Evolutionary conservation across 192 early-diverging fungal genomes (phyloP).

Genomic region (Backusella luteola): DNA sequence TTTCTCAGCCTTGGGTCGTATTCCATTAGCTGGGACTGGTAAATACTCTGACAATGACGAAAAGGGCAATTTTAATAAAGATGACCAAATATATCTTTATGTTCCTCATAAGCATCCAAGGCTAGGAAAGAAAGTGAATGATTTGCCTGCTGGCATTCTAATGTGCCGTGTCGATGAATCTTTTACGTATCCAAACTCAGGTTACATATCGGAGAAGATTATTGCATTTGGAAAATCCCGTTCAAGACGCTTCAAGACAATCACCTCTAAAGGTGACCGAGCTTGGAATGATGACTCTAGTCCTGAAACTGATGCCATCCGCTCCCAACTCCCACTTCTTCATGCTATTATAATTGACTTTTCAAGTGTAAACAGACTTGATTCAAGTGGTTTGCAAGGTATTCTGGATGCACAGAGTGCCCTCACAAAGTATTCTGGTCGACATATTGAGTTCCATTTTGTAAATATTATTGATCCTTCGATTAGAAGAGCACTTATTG

Average conservation of each 20-base stretch:
- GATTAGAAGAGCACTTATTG: conserved; percentile 28
- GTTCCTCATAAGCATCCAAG: conserved; percentile 22
- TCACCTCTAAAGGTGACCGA: conserved; percentile 23
- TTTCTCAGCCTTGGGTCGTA: conserved; percentile 46
- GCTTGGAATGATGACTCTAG: conserved; percentile 32
- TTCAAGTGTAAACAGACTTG: conserved; percentile 34
- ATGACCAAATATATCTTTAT: conserved; percentile 27
- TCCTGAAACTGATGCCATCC: conserved; percentile 33
- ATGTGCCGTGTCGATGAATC: conserved; percentile 71
- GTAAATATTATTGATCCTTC: conserved; percentile 25
- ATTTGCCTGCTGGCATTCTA: conserved; percentile 59
- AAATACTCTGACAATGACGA: neutral
- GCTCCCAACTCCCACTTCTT: conserved; percentile 23
- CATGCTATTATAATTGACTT: conserved; percentile 33
- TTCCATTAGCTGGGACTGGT: conserved; percentile 13
- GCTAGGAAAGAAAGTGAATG: conserved; percentile 19
- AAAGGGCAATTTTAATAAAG: neutral
- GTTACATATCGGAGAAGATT: conserved; percentile 55
- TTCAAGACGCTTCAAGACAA: conserved; percentile 18
- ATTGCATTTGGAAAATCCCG: conserved; percentile 33
- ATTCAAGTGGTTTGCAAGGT: conserved; percentile 37
- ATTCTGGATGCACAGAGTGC: conserved; percentile 30
- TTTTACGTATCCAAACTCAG: conserved; percentile 72
- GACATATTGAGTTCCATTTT: conserved; percentile 34
- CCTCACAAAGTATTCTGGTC: conserved; percentile 32